Percentiles rank a stretch among this genome's conserved stretches.
Conservation (phyloP, 1,284 basidiomycete species). For the Moesziomyces sp. region DNA sequence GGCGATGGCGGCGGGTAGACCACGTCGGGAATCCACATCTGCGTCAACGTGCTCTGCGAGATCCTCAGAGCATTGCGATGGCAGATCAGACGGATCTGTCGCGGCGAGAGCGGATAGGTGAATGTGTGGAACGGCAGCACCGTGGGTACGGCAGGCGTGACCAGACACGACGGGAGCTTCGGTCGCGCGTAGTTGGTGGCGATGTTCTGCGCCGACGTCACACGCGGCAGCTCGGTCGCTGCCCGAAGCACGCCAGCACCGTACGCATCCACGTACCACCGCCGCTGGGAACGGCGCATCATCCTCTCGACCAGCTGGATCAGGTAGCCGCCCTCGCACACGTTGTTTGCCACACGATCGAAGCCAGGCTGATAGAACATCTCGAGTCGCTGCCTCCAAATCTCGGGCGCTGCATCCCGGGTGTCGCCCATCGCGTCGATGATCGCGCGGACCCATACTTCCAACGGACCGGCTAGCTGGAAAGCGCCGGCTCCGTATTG, state of each 20-base stretch:
- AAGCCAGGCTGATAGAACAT: slow-evolving; percentile 68
- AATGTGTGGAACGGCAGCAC: slow-evolving; percentile 76
- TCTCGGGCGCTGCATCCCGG: slow-evolving; percentile 59
- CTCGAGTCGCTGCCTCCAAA: slow-evolving; percentile 70
- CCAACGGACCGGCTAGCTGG: slow-evolving; percentile 65
- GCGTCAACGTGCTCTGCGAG: slow-evolving; percentile 71
- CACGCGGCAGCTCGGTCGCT: slow-evolving; percentile 23
- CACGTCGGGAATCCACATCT: slow-evolving; percentile 71
- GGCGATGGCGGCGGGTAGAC: slow-evolving; percentile 74
- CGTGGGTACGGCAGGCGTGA: slow-evolving; percentile 71
- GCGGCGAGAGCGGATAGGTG: slow-evolving; percentile 72
- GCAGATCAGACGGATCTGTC: slow-evolving; percentile 73
- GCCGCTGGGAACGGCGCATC: slow-evolving; percentile 71
- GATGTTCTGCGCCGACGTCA: slow-evolving; percentile 14
- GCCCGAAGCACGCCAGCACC: slow-evolving; percentile 12
- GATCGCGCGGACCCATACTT: slow-evolving; percentile 72
- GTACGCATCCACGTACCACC: slow-evolving; percentile 71
- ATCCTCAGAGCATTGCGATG: slow-evolving; percentile 74
- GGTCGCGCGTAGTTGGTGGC: slow-evolving; percentile 64
- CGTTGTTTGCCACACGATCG: slow-evolving; percentile 54
- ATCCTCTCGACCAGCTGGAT: slow-evolving; percentile 73
- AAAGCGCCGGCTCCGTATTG: slow-evolving; percentile 70
- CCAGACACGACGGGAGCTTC: slow-evolving; percentile 69
- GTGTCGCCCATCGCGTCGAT: slow-evolving; percentile 53
- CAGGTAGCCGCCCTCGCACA: slow-evolving; percentile 73